Base-by-base conservation (phyloP, 1,284 basidiomycete species). In the Ceratobasidium sp. region DNA sequence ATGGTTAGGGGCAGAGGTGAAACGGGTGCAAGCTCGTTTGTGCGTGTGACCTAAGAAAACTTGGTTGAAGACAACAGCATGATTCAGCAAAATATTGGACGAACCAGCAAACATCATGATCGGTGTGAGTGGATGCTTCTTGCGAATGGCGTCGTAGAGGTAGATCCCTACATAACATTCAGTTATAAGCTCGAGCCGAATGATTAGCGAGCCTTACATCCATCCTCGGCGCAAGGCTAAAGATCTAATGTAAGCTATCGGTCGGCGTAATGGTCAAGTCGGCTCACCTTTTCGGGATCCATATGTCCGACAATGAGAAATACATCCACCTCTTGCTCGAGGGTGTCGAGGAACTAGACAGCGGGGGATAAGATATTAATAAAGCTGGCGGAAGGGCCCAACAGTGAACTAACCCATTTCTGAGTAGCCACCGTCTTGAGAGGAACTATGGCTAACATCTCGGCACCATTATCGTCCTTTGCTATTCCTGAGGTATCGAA, bases 121-220 rank as follows among this genome's bases (percentile, higher is more conserved):
- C 10, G 68, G 68, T 6, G 50, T 70, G 6, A 57, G 14, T 12
- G 68, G 68, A 41, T 70, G 68, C 23, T 55, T 16, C 33, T 35
- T 38, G 4, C 68, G 68, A 59, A 70, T 70, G 8, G 68, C 68
- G 23, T 70, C 68, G 41, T 70, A 46, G n/a, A 70, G 41, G 35
- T 55, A 52, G 4, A 38, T 70, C 52, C 50, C 68, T 70, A 35
- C 8, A 8, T 20, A 4, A 16, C 20, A 52, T 3, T 30, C 48
- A 50, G 48, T 50, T 50, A 3, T 50, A 3, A 20, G 3, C 20
- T 50, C 3, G 48, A 14, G 12, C 10, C 10, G 4, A 3, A 14
- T 16, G 20, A 5, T 20, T 16, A 50, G 14, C 2, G 48, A 14
- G 8, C 16, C 59, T 60, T 20, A 60, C 59, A 60, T 60, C 59